Conservation (phyloP, 164 flowering plant genomes). For the Vitis amurensis region DNA sequence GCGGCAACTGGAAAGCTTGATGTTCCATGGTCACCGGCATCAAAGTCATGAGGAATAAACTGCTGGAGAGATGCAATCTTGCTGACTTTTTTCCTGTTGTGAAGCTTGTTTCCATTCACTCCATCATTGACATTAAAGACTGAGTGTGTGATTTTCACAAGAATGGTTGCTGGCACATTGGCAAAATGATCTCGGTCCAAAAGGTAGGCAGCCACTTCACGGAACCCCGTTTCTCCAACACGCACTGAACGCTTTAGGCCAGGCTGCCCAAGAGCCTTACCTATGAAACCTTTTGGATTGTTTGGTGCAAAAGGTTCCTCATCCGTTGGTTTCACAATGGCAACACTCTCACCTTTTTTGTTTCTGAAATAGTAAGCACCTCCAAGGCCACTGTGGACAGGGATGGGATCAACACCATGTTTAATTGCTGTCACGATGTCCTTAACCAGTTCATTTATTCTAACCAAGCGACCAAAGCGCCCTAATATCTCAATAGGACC, state of each 20-base stretch:
- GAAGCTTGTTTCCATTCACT: constrained; percentile 12
- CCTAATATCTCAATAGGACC: constrained; percentile 5
- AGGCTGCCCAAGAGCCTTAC: constrained; percentile 22
- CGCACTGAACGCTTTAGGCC: constrained; percentile 25
- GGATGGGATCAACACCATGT: constrained; percentile 10
- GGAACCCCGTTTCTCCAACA: constrained; percentile 23
- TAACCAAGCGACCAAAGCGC: not conserved
- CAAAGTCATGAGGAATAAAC: constrained; percentile 4
- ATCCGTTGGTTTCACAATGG: constrained; percentile 11
- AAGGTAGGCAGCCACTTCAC: constrained; percentile 26
- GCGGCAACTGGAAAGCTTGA: constrained; percentile 22
- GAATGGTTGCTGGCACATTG: constrained; percentile 21
- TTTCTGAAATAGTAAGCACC: constrained; percentile 26
- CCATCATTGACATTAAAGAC: constrained; percentile 19
- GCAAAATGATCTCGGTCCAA: constrained; percentile 19
- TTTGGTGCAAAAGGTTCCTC: constrained; percentile 29
- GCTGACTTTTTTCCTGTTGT: constrained; percentile 11
- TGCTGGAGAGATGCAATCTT: constrained; percentile 27
- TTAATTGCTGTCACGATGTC: constrained; percentile 16
- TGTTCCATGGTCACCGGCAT: constrained; percentile 23
- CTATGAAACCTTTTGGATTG: constrained; percentile 24
- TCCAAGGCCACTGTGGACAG: constrained; percentile 15
- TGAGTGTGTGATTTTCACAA: constrained; percentile 20
- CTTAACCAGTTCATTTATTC: constrained; percentile 13
- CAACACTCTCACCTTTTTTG: constrained; percentile 4